A percentile compares a stretch with the other conserved stretches of the same genome.
phyloP scores from a whole-genome alignment of 345 rosid genomes.

The Microcos paniculata region DNA sequence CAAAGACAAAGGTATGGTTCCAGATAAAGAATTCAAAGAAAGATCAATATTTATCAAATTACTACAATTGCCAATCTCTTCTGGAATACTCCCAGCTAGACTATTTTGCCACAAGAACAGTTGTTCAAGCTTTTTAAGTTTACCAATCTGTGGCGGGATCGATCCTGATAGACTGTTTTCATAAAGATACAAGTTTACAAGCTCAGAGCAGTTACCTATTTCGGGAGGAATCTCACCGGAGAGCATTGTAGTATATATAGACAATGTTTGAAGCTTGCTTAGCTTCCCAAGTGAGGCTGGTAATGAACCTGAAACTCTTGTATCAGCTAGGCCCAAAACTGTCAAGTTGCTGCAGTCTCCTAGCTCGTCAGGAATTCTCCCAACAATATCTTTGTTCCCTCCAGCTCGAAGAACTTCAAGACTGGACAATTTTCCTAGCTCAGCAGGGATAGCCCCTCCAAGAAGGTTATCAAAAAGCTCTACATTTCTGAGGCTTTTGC shows the following conservation, averaged over 20 bases:
- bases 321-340: conserved; percentile 77
- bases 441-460: conserved; percentile 62
- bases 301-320: conserved; percentile 64
- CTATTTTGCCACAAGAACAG: conserved; percentile 79
- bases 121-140: conserved; percentile 65
- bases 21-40: conserved; percentile 82
- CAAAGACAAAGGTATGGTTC: conserved; percentile 59
- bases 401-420: conserved; percentile 81
- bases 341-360: conserved; percentile 76
- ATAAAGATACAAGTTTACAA: conserved; percentile 70
- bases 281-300: conserved; percentile 78
- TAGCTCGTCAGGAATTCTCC: conserved; percentile 70
- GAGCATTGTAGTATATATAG: conserved; percentile 69
- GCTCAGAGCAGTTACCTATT: conserved; percentile 83
- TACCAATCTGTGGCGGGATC: conserved; percentile 69
- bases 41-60: conserved; percentile 71
- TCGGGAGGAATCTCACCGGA: conserved; percentile 89
- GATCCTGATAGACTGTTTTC: conserved; percentile 83
- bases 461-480: conserved; percentile 70
- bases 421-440: conserved; percentile 58
- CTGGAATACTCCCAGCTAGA: conserved; percentile 77
- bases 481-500: conserved; percentile 47
- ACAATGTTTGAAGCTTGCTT: conserved; percentile 62
- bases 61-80: conserved; percentile 80
- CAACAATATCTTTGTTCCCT: conserved; percentile 73